These are phyloP conservation scores for Actinomortierella ambigua DNA, from an alignment of 371 early-diverging fungal genomes.

Conservation along the genomic window DNA sequence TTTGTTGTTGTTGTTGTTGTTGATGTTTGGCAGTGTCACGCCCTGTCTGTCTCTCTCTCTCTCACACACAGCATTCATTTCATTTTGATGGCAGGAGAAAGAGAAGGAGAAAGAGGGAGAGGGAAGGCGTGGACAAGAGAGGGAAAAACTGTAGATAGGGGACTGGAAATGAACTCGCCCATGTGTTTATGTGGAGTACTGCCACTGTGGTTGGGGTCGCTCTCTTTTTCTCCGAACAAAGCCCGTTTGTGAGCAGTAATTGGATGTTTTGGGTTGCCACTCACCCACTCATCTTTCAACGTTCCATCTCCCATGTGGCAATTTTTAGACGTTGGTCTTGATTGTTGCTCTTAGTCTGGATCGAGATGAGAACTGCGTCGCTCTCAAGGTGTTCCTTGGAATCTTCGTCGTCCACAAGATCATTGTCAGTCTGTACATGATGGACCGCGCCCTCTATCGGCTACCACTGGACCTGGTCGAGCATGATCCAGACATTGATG, in stretches of 20 bases:
- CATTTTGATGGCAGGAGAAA: too few species aligned
- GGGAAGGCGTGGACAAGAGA: too few species aligned
- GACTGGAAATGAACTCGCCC: not conserved
- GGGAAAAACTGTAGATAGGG: too few species aligned
- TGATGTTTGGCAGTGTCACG: not conserved
- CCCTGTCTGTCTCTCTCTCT: too few species aligned
- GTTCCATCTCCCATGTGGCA: not conserved
- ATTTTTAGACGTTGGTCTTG: slow-evolving; percentile 17
- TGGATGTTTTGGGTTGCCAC: too few species aligned
- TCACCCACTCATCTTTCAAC: not conserved
- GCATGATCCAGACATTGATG: slow-evolving; percentile 39
- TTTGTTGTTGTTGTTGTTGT: not conserved
- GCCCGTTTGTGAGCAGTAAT: too few species aligned
- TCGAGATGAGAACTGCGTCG: slow-evolving; percentile 16
- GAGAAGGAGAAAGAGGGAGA: too few species aligned
- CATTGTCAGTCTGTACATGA: slow-evolving; percentile 16
- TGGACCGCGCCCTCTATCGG: slow-evolving; percentile 36
- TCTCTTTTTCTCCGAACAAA: not conserved
- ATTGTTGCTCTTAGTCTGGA: slow-evolving; percentile 15
- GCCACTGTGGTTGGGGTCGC: too few species aligned
- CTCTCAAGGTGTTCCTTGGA: slow-evolving; percentile 28
- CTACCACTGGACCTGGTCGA: slow-evolving; percentile 23
- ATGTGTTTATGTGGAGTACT: too few species aligned
- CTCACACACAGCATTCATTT: not conserved
- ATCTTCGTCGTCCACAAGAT: slow-evolving; percentile 35